phyloP scores from a whole-genome alignment of 2,329 filamentous ascomycete species.

The Microsporum audouinii region DNA sequence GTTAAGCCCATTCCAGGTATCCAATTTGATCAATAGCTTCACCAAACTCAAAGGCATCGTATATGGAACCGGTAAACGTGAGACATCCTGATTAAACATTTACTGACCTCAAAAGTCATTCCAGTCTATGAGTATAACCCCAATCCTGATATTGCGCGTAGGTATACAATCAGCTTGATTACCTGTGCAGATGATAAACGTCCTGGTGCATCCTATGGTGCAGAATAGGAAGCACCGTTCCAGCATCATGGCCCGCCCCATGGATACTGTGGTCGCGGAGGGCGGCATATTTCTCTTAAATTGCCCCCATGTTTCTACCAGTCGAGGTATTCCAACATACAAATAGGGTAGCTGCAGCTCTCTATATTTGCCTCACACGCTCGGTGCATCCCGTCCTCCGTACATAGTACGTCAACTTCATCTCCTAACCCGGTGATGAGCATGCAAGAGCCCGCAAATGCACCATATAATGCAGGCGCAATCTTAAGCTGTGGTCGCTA shows the following conservation, averaged over 20 bases:
- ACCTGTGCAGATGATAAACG: not conserved
- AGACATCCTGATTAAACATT: not conserved
- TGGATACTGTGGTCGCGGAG: not conserved
- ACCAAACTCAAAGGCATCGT: not conserved
- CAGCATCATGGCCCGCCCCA: not conserved
- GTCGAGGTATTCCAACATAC: not conserved
- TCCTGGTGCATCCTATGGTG: not conserved
- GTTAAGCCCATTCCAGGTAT: not conserved
- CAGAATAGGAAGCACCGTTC: not conserved
- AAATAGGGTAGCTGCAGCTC: not conserved
- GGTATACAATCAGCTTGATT: not conserved
- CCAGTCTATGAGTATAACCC: not conserved
- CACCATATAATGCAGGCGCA: not conserved
- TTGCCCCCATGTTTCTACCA: not conserved
- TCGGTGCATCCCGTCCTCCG: not conserved
- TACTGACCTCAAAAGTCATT: not conserved
- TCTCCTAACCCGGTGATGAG: not conserved
- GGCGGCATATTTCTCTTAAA: not conserved
- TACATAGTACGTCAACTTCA: not conserved
- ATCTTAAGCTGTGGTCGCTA: not conserved
- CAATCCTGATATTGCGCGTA: not conserved
- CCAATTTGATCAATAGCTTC: not conserved
- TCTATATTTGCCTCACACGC: not conserved
- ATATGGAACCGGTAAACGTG: not conserved
- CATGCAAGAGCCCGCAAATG: not conserved